Conservation (phyloP, 2,329 filamentous ascomycete genomes). For the Podosphaera xanthii region DNA sequence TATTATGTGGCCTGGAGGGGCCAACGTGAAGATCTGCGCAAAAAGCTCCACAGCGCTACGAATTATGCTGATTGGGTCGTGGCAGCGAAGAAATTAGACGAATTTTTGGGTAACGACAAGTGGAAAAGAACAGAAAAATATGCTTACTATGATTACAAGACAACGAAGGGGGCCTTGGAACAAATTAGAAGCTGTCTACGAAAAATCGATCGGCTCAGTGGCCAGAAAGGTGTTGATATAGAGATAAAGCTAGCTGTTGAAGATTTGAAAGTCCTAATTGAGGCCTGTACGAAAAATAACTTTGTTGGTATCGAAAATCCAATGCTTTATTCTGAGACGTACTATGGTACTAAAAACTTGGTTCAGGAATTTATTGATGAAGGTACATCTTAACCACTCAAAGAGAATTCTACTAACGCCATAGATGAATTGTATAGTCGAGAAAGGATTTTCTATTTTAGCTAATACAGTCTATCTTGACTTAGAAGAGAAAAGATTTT, state of each 20-base stretch:
- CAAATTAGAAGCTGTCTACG: conserved; percentile 45
- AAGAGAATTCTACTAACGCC: neutral
- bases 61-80: conserved; percentile 68
- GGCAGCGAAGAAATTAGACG: conserved; percentile 58
- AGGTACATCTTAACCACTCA: conserved; percentile 19
- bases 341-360: conserved; percentile 89
- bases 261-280: conserved; percentile 54
- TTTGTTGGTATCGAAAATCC: conserved; percentile 91
- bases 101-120: conserved; percentile 53
- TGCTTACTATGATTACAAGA: conserved; percentile 74
- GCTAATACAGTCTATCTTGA: conserved; percentile 42
- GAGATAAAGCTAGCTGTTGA: conserved; percentile 34
- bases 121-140: conserved; percentile 64
- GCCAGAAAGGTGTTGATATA: conserved; percentile 2
- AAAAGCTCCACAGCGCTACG: conserved; percentile 44
- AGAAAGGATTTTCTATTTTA: conserved; percentile 43
- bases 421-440: conserved; percentile 23
- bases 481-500: conserved; percentile 47
- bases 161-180: conserved; percentile 51
- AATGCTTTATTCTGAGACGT: conserved; percentile 87
- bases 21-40: conserved; percentile 44
- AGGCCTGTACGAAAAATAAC: conserved; percentile 92
- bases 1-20: conserved; percentile 81
- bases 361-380: conserved; percentile 83
- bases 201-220: conserved; percentile 20